These are phyloP conservation scores for Yamadazyma sp. DNA, from an alignment of 1,139 yeast species.

Conservation along the genomic window DNA sequence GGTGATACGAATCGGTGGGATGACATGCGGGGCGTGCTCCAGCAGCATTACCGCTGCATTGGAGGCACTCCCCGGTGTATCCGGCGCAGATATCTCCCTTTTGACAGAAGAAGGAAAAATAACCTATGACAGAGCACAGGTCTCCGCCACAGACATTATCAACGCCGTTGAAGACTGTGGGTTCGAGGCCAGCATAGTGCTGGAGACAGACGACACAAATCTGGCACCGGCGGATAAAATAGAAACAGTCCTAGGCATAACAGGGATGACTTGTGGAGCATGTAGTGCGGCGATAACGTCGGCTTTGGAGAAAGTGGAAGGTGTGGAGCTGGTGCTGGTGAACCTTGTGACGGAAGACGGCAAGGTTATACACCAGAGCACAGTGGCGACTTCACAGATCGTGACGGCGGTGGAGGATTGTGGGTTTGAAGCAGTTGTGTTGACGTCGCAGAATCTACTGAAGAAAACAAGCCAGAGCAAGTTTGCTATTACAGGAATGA, in stretches of 20 bases:
- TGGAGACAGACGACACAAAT: neutral
- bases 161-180: slow-evolving; percentile 38
- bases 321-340: slow-evolving; percentile 28
- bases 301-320: slow-evolving; percentile 39
- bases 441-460: neutral
- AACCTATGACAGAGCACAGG: slow-evolving; percentile 15
- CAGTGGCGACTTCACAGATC: slow-evolving; percentile 13
- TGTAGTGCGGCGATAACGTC: slow-evolving; percentile 67
- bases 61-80: slow-evolving; percentile 22
- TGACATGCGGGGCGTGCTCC: slow-evolving; percentile 43
- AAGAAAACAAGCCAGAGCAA: slow-evolving; percentile 2
- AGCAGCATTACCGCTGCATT: slow-evolving; percentile 30
- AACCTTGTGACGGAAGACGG: slow-evolving; percentile 39
- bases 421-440: slow-evolving; percentile 33
- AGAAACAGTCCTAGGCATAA: slow-evolving; percentile 23
- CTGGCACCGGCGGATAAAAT: no score
- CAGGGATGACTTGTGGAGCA: slow-evolving; percentile 89
- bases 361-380: slow-evolving; percentile 21
- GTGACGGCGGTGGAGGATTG: slow-evolving; percentile 29
- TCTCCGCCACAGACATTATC: slow-evolving; percentile 5
- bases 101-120: slow-evolving; percentile 38
- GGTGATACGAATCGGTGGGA: slow-evolving; percentile 24
- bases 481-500: slow-evolving; percentile 27
- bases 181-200: slow-evolving; percentile 29
- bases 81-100: slow-evolving; percentile 30